phyloP scores from a whole-genome alignment of 2,329 filamentous ascomycete genomes.

The Botrytis byssoidea region DNA sequence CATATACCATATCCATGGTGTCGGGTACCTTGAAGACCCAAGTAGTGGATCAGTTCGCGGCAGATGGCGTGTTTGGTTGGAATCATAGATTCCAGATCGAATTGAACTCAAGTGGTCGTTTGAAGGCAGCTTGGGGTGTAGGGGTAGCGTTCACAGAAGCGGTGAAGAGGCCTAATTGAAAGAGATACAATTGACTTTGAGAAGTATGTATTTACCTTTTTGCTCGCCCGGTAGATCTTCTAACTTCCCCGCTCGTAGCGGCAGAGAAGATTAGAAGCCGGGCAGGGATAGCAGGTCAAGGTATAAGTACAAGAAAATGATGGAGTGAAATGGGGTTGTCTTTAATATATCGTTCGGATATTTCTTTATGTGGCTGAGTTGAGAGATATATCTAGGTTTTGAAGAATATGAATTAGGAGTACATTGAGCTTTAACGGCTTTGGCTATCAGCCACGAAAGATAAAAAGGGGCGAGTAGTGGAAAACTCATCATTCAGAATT shows the following conservation, averaged over 20 bases:
- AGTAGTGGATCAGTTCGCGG: constrained; percentile 15
- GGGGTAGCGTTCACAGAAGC: constrained; percentile 1
- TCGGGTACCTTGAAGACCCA: constrained; percentile 21
- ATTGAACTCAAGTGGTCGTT: neutral
- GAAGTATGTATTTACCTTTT: constrained; percentile 12
- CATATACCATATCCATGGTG: constrained; percentile 20
- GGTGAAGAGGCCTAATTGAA: constrained; percentile 11
- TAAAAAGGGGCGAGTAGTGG: neutral
- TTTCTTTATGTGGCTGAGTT: constrained; percentile 1
- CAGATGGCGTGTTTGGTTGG: constrained; percentile 18
- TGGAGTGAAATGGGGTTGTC: neutral
- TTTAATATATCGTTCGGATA: constrained; percentile 12
- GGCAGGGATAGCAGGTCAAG: constrained; percentile 2
- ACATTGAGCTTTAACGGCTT: neutral
- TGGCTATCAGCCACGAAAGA: neutral
- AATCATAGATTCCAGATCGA: constrained; percentile 10
- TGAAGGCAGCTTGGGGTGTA: neutral
- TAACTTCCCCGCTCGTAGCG: constrained; percentile 11
- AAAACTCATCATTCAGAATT: neutral
- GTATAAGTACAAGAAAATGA: constrained; percentile 1
- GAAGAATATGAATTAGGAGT: neutral
- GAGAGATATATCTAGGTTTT: constrained; percentile 1
- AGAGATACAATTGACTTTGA: neutral
- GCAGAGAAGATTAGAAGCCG: constrained; percentile 13
- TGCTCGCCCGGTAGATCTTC: constrained; percentile 10